Evolutionary conservation across 1,139 yeast species (phyloP).

Genomic region (Debaryomyces subglobosus): DNA sequence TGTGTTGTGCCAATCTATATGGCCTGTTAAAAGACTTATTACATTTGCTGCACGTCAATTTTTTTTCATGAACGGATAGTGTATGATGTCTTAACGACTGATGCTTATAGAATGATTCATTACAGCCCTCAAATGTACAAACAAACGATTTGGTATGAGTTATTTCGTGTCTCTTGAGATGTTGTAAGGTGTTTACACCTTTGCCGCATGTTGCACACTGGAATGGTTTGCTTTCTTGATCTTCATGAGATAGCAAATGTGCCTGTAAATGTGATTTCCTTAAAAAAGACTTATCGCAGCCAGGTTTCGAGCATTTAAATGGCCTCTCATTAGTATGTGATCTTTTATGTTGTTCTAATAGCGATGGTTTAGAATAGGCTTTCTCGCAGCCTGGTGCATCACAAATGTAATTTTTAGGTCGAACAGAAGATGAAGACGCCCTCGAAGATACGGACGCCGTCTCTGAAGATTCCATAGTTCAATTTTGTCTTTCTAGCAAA

Average conservation of each 20-base stretch:
- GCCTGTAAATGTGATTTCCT: constrained; percentile 80
- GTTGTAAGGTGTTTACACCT: constrained; percentile 83
- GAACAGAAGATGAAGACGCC: constrained; percentile 28
- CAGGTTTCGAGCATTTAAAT: constrained; percentile 55
- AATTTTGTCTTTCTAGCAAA: neutral
- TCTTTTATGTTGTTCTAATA: constrained; percentile 78
- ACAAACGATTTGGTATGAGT: constrained; percentile 74
- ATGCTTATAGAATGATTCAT: constrained; percentile 72
- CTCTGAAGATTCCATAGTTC: constrained; percentile 2
- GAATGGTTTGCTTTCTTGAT: constrained; percentile 65
- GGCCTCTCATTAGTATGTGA: constrained; percentile 83
- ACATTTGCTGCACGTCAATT: constrained; percentile 59
- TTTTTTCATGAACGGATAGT: constrained; percentile 59
- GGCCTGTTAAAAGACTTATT: constrained; percentile 63
- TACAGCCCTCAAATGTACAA: constrained; percentile 67
- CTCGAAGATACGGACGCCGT: constrained; percentile 4
- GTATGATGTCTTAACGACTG: constrained; percentile 78
- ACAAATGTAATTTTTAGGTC: constrained; percentile 65
- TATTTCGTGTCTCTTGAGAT: constrained; percentile 75
- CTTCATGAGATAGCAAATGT: constrained; percentile 66
- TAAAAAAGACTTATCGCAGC: constrained; percentile 67
- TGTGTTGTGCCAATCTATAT: constrained; percentile 62
- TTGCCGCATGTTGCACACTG: constrained; percentile 78
- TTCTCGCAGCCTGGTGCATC: constrained; percentile 68
- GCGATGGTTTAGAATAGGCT: constrained; percentile 78